phyloP scores from a whole-genome alignment of 345 rosid species.

The Viola odorata region DNA sequence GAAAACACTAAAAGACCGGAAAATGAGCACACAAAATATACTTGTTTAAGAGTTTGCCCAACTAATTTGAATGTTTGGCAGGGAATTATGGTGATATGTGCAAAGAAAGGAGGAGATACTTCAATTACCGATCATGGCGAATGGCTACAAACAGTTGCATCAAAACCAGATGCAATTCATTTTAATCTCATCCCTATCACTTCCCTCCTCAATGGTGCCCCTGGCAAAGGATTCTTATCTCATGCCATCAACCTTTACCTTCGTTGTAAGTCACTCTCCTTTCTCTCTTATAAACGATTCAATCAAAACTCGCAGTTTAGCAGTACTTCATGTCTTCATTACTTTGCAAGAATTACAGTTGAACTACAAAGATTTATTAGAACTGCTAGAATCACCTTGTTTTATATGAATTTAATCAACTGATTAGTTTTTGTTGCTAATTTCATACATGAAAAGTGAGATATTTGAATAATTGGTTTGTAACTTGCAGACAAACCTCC shows the following conservation, averaged over 20 bases:
- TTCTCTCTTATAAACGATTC: no score
- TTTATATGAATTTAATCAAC: no score
- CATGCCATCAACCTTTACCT: constrained; percentile 96
- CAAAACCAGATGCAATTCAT: constrained; percentile 63
- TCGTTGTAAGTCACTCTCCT: constrained; percentile 47
- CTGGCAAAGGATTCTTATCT: constrained; percentile 79
- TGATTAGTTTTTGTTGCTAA: no score
- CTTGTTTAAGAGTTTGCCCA: no score
- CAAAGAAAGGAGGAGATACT: constrained; percentile 74
- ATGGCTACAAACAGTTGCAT: constrained; percentile 82
- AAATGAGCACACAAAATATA: no score
- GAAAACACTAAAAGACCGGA: no score
- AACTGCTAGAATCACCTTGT: no score
- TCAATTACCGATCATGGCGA: constrained; percentile 54
- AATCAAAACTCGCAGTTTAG: no score
- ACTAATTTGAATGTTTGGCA: constrained; percentile 20
- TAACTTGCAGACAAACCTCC: constrained; percentile 81
- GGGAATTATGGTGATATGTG: constrained; percentile 75
- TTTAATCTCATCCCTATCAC: constrained; percentile 84
- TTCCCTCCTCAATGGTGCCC: constrained; percentile 65
- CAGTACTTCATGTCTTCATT: no score
- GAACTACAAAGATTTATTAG: no score
- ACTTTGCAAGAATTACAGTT: no score
- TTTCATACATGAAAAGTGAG: no score
- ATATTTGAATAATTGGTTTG: not conserved